Evolutionary conservation across 495 filamentous ascomycete species (phyloP).

Genomic region (Chlorociboria aeruginascens): DNA sequence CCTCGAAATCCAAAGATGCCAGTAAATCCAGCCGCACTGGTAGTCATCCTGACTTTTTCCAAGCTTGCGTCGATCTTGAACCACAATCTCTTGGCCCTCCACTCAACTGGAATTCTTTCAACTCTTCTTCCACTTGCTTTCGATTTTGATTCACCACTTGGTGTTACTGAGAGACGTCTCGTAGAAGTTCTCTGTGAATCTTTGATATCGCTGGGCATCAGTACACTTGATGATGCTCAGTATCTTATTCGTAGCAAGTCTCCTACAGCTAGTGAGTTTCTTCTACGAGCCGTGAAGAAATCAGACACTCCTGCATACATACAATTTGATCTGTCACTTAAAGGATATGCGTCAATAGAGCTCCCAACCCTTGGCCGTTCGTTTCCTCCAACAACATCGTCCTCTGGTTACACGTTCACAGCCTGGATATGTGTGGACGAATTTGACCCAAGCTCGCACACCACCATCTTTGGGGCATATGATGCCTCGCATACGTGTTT

Average conservation of each 20-base stretch:
- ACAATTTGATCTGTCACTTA: constrained; percentile 82
- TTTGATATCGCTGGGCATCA: constrained; percentile 59
- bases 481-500: constrained; percentile 91
- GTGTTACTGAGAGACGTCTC: constrained; percentile 39
- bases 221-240: constrained; percentile 64
- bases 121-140: constrained; percentile 61
- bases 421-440: constrained; percentile 79
- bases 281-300: constrained; percentile 56
- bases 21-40: constrained; percentile 40
- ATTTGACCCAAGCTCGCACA: constrained; percentile 77
- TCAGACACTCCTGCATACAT: constrained; percentile 72
- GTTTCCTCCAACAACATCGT: constrained; percentile 66
- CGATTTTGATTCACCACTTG: constrained; percentile 29
- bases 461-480: constrained; percentile 91
- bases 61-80: constrained; percentile 47
- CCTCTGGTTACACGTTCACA: constrained; percentile 74
- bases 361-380: constrained; percentile 66
- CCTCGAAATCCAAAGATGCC: constrained; percentile 29
- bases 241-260: constrained; percentile 57
- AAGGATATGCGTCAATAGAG: constrained; percentile 84
- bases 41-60: constrained; percentile 43
- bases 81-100: constrained; percentile 64
- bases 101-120: constrained; percentile 64
- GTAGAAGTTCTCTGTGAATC: constrained; percentile 47
- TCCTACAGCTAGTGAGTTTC: constrained; percentile 53